A percentile compares a stretch with the other conserved stretches of the same genome.
phyloP scores from a whole-genome alignment of 139 green algal species.

The Auxenochlorella protothecoides region DNA sequence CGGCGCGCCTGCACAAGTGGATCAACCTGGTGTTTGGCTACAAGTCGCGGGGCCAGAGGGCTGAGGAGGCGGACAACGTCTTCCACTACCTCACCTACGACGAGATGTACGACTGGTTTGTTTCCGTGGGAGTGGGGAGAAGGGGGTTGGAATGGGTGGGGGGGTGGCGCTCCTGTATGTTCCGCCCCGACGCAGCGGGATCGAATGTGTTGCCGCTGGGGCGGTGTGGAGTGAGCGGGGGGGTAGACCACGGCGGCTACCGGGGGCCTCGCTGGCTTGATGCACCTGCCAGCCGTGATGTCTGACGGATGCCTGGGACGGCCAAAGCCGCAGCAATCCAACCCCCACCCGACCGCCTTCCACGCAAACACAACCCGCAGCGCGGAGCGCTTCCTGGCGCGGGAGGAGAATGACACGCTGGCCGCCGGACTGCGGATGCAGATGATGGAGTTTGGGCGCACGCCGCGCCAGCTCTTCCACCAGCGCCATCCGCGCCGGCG shows the following conservation, averaged over 20 bases:
- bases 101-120: conserved; percentile 16
- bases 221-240: background rate
- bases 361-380: background rate
- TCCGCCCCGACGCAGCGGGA: background rate
- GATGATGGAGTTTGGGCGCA: conserved; percentile 66
- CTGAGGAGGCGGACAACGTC: conserved; percentile 51
- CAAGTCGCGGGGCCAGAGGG: conserved; percentile 22
- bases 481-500: too few relatives aligned
- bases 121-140: background rate
- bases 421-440: conserved; percentile 35
- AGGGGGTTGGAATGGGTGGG: background rate
- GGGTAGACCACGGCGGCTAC: too few relatives aligned
- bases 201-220: background rate
- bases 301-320: background rate
- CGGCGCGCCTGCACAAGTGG: conserved; percentile 50
- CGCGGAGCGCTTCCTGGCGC: conserved; percentile 16
- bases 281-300: too few relatives aligned
- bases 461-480: conserved; percentile 33
- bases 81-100: conserved; percentile 73
- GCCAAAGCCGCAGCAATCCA: background rate
- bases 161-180: background rate
- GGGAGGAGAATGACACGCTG: conserved; percentile 15
- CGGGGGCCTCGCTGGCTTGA: too few relatives aligned
- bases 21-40: conserved; percentile 68
- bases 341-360: background rate